phyloP scores from a whole-genome alignment of 164 flowering plant species.

The Sedum album region DNA sequence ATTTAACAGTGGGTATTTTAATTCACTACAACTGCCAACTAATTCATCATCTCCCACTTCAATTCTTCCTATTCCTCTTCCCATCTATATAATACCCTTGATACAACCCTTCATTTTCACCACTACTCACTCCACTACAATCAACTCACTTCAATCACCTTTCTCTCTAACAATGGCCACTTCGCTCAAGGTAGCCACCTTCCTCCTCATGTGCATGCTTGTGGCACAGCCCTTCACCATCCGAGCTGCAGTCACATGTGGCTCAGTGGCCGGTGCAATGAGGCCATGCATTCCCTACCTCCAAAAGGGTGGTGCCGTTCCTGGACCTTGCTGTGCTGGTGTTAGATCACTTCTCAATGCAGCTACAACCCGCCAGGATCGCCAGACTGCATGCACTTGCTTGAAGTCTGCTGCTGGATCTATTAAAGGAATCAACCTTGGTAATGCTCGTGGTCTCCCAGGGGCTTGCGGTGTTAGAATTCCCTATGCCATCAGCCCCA shows the following conservation, averaged over 20 bases:
- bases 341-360: not conserved
- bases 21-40: constrained; percentile 3
- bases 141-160: not conserved
- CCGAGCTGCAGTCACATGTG: constrained; percentile 4
- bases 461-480: constrained; percentile 5
- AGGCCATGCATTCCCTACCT: constrained; percentile 7
- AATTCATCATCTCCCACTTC: not conserved
- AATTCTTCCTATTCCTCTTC: too few species aligned
- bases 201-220: not conserved
- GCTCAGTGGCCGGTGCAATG: not conserved
- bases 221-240: not conserved
- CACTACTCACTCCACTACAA: not conserved
- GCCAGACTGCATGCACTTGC: constrained; percentile 7
- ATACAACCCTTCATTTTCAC: not conserved
- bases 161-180: not conserved
- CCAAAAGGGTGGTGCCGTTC: not conserved
- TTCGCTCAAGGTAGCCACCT: not conserved
- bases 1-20: not conserved
- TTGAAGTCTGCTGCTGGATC: constrained; percentile 3
- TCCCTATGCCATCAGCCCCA: constrained; percentile 9
- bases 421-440: not conserved
- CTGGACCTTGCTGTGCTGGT: constrained; percentile 3
- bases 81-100: not conserved
- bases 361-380: constrained; percentile 4
- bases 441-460: constrained; percentile 5